A percentile compares a stretch with the other conserved stretches of the same genome.
Evolutionary conservation across 345 rosid genomes (phyloP).

Genomic region (Hibiscus syriacus): DNA sequence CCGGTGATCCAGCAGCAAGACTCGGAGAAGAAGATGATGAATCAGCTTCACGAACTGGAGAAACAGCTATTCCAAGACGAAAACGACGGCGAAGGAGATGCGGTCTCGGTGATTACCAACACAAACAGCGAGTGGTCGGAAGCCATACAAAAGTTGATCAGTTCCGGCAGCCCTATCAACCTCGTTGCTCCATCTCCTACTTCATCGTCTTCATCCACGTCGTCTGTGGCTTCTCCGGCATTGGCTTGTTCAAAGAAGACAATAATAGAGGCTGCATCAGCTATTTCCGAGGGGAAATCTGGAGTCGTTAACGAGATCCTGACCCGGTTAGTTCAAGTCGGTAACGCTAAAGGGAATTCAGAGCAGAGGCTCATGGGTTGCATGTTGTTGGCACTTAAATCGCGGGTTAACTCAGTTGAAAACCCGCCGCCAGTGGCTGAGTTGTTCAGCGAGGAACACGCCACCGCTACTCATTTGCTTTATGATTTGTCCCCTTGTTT

Average conservation of each 20-base stretch:
- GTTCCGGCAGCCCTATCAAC: constrained; percentile 18
- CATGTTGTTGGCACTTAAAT: constrained; percentile 53
- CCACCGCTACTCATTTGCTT: constrained; percentile 45
- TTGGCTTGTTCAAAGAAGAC: constrained; percentile 46
- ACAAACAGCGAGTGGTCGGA: constrained; percentile 29
- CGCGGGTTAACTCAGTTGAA: constrained; percentile 43
- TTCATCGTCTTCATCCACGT: constrained; percentile 64
- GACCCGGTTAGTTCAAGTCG: constrained; percentile 37
- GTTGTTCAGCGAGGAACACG: constrained; percentile 53
- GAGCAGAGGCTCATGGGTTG: constrained; percentile 68
- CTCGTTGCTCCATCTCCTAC: constrained; percentile 53
- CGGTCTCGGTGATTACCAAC: constrained; percentile 65
- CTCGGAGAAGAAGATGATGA: constrained; percentile 64
- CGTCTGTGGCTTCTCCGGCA: constrained; percentile 55
- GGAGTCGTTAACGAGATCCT: constrained; percentile 60
- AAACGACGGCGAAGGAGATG: constrained; percentile 56
- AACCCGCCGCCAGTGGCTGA: constrained; percentile 48
- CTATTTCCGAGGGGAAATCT: constrained; percentile 61
- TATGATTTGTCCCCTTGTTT: constrained; percentile 76
- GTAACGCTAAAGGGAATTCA: constrained; percentile 48
- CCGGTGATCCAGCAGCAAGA: constrained; percentile 23
- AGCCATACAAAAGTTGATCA: constrained; percentile 42
- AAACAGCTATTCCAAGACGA: constrained; percentile 67
- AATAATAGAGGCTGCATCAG: constrained; percentile 62
- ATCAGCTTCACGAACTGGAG: constrained; percentile 70